Evolutionary conservation across 768 basidiomycete genomes (phyloP).

Genomic region (Lactarius pseudohatsudake): DNA sequence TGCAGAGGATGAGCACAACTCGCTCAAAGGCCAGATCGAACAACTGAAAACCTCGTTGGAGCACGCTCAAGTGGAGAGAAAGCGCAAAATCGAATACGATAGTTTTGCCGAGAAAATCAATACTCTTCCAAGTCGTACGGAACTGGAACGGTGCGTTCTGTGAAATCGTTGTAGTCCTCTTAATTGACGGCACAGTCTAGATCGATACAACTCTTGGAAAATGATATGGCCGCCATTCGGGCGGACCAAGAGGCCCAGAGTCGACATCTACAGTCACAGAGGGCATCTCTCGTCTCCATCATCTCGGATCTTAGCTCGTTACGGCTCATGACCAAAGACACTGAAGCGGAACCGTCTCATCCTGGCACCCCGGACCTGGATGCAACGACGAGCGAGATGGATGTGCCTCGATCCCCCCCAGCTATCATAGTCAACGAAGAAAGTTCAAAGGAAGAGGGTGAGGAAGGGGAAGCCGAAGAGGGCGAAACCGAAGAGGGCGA

Average conservation of each 20-base stretch:
- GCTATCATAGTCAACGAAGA: constrained; percentile 45
- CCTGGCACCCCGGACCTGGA: constrained; percentile 23
- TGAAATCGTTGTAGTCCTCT: constrained; percentile 2
- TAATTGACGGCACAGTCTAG: constrained; percentile 39
- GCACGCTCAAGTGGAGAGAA: constrained; percentile 72
- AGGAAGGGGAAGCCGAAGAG: constrained; percentile 42
- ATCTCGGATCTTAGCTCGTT: constrained; percentile 60
- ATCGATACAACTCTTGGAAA: constrained; percentile 66
- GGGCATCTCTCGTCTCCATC: constrained; percentile 63
- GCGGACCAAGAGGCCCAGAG: constrained; percentile 74
- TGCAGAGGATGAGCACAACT: constrained; percentile 69
- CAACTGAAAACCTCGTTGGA: constrained; percentile 75
- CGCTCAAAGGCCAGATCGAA: constrained; percentile 66
- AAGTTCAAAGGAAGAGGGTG: constrained; percentile 33
- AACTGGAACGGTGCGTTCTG: constrained; percentile 68
- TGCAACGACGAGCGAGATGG: constrained; percentile 29
- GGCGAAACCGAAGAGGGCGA: constrained; percentile 46
- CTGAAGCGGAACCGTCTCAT: constrained; percentile 38
- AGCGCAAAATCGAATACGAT: constrained; percentile 86
- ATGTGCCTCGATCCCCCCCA: constrained; percentile 46
- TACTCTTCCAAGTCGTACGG: constrained; percentile 69
- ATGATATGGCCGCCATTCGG: constrained; percentile 73
- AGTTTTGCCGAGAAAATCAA: constrained; percentile 80
- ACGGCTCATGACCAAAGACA: constrained; percentile 68
- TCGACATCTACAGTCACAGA: constrained; percentile 64